phyloP scores from a whole-genome alignment of 305 asterid genomes.

The Fraxinus ornus region DNA sequence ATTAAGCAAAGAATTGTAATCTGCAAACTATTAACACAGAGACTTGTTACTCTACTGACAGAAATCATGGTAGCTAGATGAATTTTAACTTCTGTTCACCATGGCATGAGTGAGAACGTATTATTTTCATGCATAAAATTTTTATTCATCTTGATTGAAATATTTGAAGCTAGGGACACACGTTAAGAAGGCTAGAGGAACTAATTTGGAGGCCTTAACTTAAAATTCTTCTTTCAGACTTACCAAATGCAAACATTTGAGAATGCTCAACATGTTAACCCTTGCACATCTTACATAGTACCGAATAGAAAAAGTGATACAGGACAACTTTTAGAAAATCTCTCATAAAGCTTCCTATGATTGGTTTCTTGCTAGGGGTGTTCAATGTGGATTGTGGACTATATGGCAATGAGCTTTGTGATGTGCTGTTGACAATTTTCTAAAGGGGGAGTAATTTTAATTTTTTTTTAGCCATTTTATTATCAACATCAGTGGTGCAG shows the following conservation, averaged over 20 bases:
- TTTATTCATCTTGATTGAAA: not conserved
- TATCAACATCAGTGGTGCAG: not conserved
- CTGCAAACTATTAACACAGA: not conserved
- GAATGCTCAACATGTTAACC: not conserved
- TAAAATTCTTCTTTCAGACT: not conserved
- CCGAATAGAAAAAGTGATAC: not conserved
- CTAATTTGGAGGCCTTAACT: not conserved
- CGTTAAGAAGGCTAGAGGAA: not conserved
- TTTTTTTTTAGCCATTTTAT: not conserved
- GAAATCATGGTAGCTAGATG: not conserved
- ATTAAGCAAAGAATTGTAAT: not conserved
- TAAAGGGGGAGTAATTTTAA: not conserved
- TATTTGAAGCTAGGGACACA: not conserved
- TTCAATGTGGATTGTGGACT: not conserved
- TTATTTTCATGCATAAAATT: not conserved
- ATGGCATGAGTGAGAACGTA: not conserved
- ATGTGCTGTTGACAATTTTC: not conserved
- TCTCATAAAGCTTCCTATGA: not conserved
- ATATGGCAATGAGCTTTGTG: not conserved
- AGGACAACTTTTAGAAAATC: not conserved
- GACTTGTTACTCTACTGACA: not conserved
- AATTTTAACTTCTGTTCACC: not conserved
- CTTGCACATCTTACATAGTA: not conserved
- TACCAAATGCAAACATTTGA: not conserved
- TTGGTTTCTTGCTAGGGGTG: not conserved